A percentile compares a stretch with the other conserved stretches of the same genome.
Conservation (phyloP, 768 basidiomycete species). For the Pulveroboletus sp. region DNA sequence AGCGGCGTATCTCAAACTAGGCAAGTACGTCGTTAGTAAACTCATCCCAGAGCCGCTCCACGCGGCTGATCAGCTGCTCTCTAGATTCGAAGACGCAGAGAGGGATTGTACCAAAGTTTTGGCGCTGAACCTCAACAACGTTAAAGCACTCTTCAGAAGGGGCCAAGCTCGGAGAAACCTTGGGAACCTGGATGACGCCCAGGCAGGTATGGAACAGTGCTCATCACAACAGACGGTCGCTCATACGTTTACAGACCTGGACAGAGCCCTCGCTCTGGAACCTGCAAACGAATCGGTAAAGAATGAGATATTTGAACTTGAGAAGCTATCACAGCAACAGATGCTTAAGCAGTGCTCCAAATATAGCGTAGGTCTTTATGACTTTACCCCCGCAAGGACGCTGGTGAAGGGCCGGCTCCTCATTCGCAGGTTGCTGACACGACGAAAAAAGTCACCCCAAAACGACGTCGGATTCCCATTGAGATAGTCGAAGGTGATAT, state of each 20-base stretch:
- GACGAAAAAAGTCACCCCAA: conserved; percentile 20
- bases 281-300: conserved; percentile 59
- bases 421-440: conserved; percentile 6
- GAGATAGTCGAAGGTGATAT: conserved; percentile 45
- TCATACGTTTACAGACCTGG: conserved; percentile 48
- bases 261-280: conserved; percentile 53
- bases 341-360: conserved; percentile 35
- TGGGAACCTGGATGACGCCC: conserved; percentile 53
- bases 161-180: conserved; percentile 64
- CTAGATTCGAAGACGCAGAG: conserved; percentile 74
- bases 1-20: conserved; percentile 88
- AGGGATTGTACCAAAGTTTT: conserved; percentile 73
- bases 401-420: conserved; percentile 3
- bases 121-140: conserved; percentile 49
- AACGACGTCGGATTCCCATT: conserved; percentile 61
- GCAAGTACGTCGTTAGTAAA: conserved; percentile 65
- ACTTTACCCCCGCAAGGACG: neutral
- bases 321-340: conserved; percentile 31
- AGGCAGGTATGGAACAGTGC: conserved; percentile 41
- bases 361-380: conserved; percentile 21
- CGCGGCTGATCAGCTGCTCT: conserved; percentile 1
- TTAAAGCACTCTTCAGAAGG: conserved; percentile 77
- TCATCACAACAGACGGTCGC: neutral
- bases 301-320: conserved; percentile 55
- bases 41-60: neutral